These are phyloP conservation scores for Cercospora sp. DNA, from an alignment of 2,329 filamentous ascomycete genomes.

Conservation along the genomic window DNA sequence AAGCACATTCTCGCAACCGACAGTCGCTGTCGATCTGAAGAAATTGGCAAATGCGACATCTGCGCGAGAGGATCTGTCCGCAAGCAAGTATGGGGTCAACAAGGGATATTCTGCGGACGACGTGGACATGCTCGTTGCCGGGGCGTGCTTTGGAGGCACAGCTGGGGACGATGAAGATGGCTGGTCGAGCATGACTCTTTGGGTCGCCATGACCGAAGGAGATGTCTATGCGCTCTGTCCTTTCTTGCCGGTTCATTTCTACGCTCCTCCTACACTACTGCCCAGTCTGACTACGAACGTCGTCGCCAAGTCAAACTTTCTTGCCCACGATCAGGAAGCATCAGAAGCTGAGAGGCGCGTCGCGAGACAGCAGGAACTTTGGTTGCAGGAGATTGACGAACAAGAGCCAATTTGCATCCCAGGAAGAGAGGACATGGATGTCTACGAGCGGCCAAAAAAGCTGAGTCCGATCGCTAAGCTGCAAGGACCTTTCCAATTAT, in stretches of 20 bases:
- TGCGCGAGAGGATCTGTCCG: conserved; percentile 78
- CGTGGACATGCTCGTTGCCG: conserved; percentile 90
- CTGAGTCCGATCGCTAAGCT: conserved; percentile 59
- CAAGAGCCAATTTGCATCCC: conserved; percentile 24
- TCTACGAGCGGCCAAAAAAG: conserved; percentile 57
- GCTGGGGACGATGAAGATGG: conserved; percentile 60
- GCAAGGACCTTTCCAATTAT: conserved; percentile 62
- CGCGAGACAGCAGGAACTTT: conserved; percentile 58
- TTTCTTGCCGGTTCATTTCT: conserved; percentile 83
- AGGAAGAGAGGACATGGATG: conserved; percentile 51
- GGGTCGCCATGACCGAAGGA: conserved; percentile 92
- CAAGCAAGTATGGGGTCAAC: conserved; percentile 70
- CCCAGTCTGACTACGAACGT: conserved; percentile 82
- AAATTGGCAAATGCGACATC: conserved; percentile 83
- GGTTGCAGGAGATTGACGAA: conserved; percentile 46
- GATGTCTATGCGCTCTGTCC: conserved; percentile 94
- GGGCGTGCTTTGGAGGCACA: conserved; percentile 81
- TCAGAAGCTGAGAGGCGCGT: conserved; percentile 48
- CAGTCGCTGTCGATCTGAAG: conserved; percentile 81
- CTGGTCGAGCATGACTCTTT: conserved; percentile 95
- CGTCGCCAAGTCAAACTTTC: conserved; percentile 64
- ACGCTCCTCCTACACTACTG: conserved; percentile 67
- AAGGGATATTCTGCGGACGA: conserved; percentile 85
- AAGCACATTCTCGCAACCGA: conserved; percentile 82
- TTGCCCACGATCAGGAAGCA: conserved; percentile 45